Percentiles rank a stretch among this genome's conserved stretches.
phyloP scores from a whole-genome alignment of 495 filamentous ascomycete genomes.

The Tuber umbilicatum region DNA sequence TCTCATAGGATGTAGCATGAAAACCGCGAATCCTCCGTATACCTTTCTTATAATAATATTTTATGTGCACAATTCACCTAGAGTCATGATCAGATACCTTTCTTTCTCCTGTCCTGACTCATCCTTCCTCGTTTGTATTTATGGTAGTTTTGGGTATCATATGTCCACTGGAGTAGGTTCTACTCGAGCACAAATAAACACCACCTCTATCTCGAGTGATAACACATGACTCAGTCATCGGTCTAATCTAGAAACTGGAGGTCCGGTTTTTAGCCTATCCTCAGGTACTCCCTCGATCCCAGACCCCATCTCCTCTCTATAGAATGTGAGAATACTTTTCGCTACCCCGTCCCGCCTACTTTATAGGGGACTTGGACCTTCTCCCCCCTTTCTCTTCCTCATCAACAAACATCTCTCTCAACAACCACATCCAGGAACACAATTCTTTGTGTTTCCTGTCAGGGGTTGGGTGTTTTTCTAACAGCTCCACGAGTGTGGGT shows the following conservation, averaged over 20 bases:
- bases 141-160: background rate
- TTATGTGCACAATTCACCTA: background rate
- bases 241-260: background rate
- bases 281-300: background rate
- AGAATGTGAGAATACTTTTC: background rate
- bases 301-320: background rate
- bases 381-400: background rate
- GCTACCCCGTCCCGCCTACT: background rate
- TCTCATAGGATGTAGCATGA: background rate
- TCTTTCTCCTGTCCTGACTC: background rate
- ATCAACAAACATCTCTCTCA: background rate
- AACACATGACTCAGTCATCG: background rate
- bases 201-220: background rate
- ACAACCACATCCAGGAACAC: background rate
- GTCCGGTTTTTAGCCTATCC: background rate
- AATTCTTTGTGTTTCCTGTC: background rate
- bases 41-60: too few species aligned
- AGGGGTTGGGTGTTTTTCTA: background rate
- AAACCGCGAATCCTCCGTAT: background rate
- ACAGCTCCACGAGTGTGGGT: background rate
- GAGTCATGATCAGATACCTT: background rate
- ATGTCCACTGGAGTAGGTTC: background rate
- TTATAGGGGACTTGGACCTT: background rate
- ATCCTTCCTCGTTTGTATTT: background rate
- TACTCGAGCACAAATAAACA: background rate